Conservation (phyloP, 2,329 filamentous ascomycete species). For the Aspergillus cejpii region DNA sequence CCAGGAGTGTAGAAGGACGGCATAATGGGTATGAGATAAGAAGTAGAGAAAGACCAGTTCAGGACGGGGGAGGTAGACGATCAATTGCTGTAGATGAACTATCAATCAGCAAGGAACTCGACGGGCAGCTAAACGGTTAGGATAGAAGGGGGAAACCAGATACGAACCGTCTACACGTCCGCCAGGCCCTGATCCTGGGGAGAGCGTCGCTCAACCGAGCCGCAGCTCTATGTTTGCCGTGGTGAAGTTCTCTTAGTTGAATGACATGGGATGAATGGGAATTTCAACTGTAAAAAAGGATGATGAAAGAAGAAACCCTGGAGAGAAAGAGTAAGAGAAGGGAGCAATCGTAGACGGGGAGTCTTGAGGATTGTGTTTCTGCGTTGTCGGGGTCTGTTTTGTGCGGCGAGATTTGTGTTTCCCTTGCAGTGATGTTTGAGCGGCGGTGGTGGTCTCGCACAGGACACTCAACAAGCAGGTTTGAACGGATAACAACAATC, state of each 20-base stretch:
- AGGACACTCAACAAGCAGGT: slow-evolving; percentile 6
- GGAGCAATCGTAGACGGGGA: slow-evolving; percentile 18
- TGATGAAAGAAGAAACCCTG: slow-evolving; percentile 9
- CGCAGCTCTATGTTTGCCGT: slow-evolving; percentile 31
- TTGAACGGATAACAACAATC: not conserved
- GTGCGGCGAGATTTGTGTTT: slow-evolving; percentile 6
- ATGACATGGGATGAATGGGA: slow-evolving; percentile 34
- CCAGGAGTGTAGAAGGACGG: slow-evolving; percentile 40
- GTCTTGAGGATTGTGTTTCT: slow-evolving; percentile 13
- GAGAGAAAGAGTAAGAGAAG: slow-evolving; percentile 23
- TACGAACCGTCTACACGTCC: slow-evolving; percentile 41
- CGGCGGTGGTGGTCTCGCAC: slow-evolving; percentile 4
- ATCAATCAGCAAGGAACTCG: slow-evolving; percentile 18
- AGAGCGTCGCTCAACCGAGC: slow-evolving; percentile 39
- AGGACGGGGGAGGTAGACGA: slow-evolving; percentile 36
- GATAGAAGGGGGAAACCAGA: too few relatives aligned
- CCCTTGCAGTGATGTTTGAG: slow-evolving; percentile 2
- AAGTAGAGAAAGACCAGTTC: slow-evolving; percentile 23
- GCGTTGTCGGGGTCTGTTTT: slow-evolving; percentile 12
- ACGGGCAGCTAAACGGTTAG: not conserved
- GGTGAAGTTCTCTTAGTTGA: slow-evolving; percentile 33
- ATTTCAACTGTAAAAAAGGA: slow-evolving; percentile 2
- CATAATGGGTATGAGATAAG: slow-evolving; percentile 26
- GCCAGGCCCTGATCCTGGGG: slow-evolving; percentile 36
- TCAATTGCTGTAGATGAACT: slow-evolving; percentile 14